phyloP scores from a whole-genome alignment of 805 yeast genomes.

The Zygoascus bituminiphila region DNA sequence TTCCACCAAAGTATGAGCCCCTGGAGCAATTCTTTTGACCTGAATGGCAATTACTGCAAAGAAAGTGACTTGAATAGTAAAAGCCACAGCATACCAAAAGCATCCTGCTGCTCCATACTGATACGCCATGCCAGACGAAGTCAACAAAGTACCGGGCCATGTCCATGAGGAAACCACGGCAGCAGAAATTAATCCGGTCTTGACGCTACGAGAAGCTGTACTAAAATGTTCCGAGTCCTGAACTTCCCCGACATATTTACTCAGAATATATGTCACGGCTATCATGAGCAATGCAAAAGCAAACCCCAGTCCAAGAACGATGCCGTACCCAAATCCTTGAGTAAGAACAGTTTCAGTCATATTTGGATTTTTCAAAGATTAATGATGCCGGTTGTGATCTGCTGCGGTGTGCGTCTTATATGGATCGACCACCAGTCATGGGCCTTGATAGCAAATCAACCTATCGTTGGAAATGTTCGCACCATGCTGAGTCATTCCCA shows the following conservation, averaged over 20 bases:
- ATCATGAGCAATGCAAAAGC: constrained; percentile 63
- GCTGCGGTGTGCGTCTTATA: no score
- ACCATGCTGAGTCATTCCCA: no score
- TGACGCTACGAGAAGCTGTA: constrained; percentile 84
- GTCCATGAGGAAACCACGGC: constrained; percentile 95
- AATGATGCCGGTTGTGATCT: no score
- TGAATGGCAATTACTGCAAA: constrained; percentile 83
- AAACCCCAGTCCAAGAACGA: constrained; percentile 79
- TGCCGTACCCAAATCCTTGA: constrained; percentile 80
- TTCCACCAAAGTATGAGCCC: constrained; percentile 85
- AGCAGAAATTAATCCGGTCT: constrained; percentile 73
- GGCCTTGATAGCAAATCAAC: no score
- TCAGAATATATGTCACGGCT: constrained; percentile 55
- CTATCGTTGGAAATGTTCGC: no score
- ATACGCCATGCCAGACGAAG: constrained; percentile 72
- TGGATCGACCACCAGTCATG: no score
- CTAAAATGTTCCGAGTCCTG: constrained; percentile 89
- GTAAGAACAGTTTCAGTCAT: constrained; percentile 36
- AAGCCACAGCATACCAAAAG: constrained; percentile 82
- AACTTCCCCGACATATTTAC: constrained; percentile 72
- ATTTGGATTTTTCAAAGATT: no score
- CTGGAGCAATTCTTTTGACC: constrained; percentile 81
- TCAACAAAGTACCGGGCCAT: constrained; percentile 70
- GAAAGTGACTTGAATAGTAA: constrained; percentile 74
- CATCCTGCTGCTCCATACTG: constrained; percentile 71